Evolutionary conservation across 2,329 filamentous ascomycete species (phyloP).

Genomic region (Penicillium sp.): DNA sequence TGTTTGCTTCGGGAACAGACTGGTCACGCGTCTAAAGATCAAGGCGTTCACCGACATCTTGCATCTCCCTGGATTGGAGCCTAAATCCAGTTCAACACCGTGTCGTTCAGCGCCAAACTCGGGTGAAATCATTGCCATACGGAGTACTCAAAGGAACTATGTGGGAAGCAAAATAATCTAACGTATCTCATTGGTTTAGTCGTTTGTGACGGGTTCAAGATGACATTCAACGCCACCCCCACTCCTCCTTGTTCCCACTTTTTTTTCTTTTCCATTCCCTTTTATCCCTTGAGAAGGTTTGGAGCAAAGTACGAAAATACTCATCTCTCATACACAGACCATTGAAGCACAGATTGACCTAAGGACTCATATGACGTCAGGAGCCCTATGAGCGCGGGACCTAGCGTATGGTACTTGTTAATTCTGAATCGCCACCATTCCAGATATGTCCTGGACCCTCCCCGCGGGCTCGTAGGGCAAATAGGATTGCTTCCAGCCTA

Average conservation of each 20-base stretch:
- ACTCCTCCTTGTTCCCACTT: background rate
- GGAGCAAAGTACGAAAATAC: background rate
- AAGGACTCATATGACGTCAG: conserved; percentile 19
- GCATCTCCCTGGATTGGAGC: no score
- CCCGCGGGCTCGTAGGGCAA: conserved; percentile 20
- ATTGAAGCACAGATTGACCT: background rate
- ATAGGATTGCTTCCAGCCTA: conserved; percentile 24
- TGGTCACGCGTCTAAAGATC: conserved; percentile 18
- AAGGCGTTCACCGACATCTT: conserved; percentile 11
- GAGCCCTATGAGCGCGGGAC: background rate
- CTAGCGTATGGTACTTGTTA: conserved; percentile 8
- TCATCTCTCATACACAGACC: no score
- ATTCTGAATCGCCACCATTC: background rate
- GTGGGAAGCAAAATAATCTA: background rate
- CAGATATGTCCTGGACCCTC: background rate
- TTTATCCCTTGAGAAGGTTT: background rate
- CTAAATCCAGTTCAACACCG: conserved; percentile 13
- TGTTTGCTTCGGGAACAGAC: conserved; percentile 22
- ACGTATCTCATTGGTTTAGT: conserved; percentile 10
- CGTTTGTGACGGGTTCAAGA: background rate
- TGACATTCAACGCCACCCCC: background rate
- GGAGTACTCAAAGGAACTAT: background rate
- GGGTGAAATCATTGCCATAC: background rate
- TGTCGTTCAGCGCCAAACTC: conserved; percentile 6
- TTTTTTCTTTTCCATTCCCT: background rate